These are phyloP conservation scores for Alternaria burnsii DNA, from an alignment of 2,329 filamentous ascomycete species.

Conservation along the genomic window DNA sequence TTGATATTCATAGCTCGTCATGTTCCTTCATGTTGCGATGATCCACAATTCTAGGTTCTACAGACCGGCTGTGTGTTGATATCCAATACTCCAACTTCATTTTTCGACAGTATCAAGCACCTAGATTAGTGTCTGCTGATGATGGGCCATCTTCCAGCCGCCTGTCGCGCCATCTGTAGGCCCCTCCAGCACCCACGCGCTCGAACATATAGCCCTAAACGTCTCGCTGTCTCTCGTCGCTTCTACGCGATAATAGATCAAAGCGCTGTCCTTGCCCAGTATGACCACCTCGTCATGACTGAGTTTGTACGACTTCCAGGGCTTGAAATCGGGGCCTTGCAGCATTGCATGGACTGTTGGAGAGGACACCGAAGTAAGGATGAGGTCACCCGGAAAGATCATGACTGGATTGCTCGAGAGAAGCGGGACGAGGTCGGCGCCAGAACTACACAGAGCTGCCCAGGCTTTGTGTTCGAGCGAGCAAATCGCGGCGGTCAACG, in stretches of 20 bases:
- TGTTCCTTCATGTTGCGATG: not conserved
- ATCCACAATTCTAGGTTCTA: no score
- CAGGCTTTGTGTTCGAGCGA: constrained; percentile 48
- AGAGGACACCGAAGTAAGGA: constrained; percentile 45
- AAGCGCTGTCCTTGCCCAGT: constrained; percentile 32
- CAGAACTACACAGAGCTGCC: constrained; percentile 45
- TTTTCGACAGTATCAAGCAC: no score
- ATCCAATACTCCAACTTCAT: not conserved
- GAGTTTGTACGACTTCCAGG: constrained; percentile 37
- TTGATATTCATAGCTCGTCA: not conserved
- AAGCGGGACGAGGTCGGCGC: constrained; percentile 45
- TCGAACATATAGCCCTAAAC: constrained; percentile 39
- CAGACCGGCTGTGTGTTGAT: not conserved
- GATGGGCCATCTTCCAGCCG: constrained; percentile 40
- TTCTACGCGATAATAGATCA: constrained; percentile 39
- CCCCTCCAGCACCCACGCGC: constrained; percentile 35
- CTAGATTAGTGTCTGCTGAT: constrained; percentile 42
- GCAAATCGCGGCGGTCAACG: constrained; percentile 39
- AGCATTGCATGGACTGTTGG: constrained; percentile 34
- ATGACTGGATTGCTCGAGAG: constrained; percentile 50
- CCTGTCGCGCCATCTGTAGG: constrained; percentile 14
- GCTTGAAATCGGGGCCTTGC: constrained; percentile 26
- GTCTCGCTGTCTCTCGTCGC: constrained; percentile 25
- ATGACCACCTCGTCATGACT: constrained; percentile 40
- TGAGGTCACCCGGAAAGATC: constrained; percentile 51